Evolutionary conservation across 345 rosid species (phyloP), one percentile per base, ranked within the genome.

Genomic region (Euphorbia tirucalli): DNA sequence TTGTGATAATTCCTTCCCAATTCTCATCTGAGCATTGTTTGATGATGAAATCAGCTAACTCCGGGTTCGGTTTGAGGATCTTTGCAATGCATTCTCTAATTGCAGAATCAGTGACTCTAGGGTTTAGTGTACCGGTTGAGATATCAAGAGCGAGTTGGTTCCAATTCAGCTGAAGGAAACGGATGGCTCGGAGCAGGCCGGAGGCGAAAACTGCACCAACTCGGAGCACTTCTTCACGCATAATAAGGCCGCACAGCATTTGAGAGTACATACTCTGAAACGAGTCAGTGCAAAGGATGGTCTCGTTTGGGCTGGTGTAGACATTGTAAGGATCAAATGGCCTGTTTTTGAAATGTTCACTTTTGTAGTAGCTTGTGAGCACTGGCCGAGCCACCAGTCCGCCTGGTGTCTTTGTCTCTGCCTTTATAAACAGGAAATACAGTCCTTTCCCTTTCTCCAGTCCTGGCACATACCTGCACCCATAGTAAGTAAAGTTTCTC

Each of bases 221-320:
- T 0, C 99, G 90, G 67, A 95, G 93, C 27, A 95, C 97, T 6
- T 81, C 82, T 11, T 87, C 73, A 25, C 93, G 92, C 77, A 89
- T 88, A 31, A 88, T 81, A 14, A 95, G 87, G 27, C 99, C 97
- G 35, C 92, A 95, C 0, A 95, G 87, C 97, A 95, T 92, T 68
- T 95, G 97, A 52, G 88, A 58, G 78, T 95, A 92, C 99, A 92
- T 95, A 86, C 99, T 92, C 75, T 92, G 99, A 86, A 85, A 89
- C 1, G 97, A 89, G 71, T 95, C 99, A 0, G 89, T 67, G 74
- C 97, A 95, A 31, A 95, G 97, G 59, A 95, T 86, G 44, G 99
- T 85, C 66, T 90, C 97, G 79, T 86, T 90, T 24, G 99, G 97
- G 86, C 99, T 95, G 0, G 97, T 95, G 88, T 87, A 87, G 13